phyloP scores from a whole-genome alignment of 2,329 filamentous ascomycete genomes.

The Aaosphaeria pasadenensis region DNA sequence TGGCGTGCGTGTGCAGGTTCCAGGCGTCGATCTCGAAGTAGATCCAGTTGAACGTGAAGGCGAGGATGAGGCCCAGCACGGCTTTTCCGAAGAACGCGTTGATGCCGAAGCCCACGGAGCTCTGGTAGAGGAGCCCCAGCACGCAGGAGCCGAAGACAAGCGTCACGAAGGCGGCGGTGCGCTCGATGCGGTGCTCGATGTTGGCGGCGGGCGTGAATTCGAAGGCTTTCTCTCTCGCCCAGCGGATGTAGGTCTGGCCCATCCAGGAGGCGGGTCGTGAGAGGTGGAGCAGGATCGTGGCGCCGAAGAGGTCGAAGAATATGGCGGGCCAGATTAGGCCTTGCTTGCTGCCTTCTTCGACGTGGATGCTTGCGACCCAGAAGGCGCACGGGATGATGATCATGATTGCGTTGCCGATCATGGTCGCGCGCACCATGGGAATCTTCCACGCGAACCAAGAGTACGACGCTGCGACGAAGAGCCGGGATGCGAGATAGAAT shows the following conservation, averaged over 20 bases:
- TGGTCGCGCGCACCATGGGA: slow-evolving; percentile 57
- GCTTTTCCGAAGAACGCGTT: slow-evolving; percentile 63
- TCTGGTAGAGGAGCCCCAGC: slow-evolving; percentile 60
- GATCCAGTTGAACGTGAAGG: slow-evolving; percentile 60
- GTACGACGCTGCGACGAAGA: slow-evolving; percentile 53
- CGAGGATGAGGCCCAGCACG: slow-evolving; percentile 56
- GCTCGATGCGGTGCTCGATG: slow-evolving; percentile 64
- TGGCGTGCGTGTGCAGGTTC: slow-evolving; percentile 59
- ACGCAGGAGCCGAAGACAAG: slow-evolving; percentile 65
- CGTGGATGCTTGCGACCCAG: slow-evolving; percentile 60
- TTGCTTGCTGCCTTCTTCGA: slow-evolving; percentile 54
- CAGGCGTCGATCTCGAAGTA: slow-evolving; percentile 62
- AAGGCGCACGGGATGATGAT: slow-evolving; percentile 50
- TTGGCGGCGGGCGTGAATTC: slow-evolving; percentile 62
- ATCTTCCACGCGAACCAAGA: slow-evolving; percentile 48
- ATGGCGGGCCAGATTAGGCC: slow-evolving; percentile 58
- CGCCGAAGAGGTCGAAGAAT: slow-evolving; percentile 51
- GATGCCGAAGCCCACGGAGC: slow-evolving; percentile 48
- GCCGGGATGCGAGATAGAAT: slow-evolving; percentile 58
- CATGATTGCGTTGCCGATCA: slow-evolving; percentile 49
- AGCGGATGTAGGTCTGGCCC: slow-evolving; percentile 8
- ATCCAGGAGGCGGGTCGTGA: slow-evolving; percentile 20
- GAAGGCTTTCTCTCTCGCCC: slow-evolving; percentile 41
- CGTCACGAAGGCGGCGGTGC: slow-evolving; percentile 63
- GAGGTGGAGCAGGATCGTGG: slow-evolving; percentile 42